phyloP scores from a whole-genome alignment of 257 asterid species.

The Nicotiana undulata region DNA sequence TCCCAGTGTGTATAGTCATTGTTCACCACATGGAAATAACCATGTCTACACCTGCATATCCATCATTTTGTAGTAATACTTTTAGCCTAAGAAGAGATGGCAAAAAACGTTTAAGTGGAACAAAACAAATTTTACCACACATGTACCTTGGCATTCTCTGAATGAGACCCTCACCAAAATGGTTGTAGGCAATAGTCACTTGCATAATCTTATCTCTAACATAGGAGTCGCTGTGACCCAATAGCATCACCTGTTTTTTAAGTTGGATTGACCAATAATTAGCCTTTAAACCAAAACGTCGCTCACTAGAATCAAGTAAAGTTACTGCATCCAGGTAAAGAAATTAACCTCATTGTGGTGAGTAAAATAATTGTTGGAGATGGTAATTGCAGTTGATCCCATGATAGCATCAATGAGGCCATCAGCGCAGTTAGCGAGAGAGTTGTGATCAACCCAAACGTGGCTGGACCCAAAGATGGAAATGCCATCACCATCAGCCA shows the following conservation, averaged over 20 bases:
- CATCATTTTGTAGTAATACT: background rate
- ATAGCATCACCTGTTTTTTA: constrained; percentile 37
- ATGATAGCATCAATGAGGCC: constrained; percentile 82
- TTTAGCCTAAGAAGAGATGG: background rate
- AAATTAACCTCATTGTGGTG: constrained; percentile 73
- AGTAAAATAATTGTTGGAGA: constrained; percentile 75
- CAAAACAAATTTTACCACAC: background rate
- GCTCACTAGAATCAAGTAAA: background rate
- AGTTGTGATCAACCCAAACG: constrained; percentile 82
- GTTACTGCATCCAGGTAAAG: background rate
- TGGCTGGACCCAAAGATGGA: constrained; percentile 72
- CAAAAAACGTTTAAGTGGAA: background rate
- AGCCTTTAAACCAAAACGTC: background rate
- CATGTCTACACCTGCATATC: constrained; percentile 76
- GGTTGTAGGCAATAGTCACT: constrained; percentile 53
- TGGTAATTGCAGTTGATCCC: constrained; percentile 89
- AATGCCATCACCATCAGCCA: constrained; percentile 89
- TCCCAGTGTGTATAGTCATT: constrained; percentile 90
- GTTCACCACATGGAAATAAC: constrained; percentile 89
- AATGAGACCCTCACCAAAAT: constrained; percentile 47
- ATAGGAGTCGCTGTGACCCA: constrained; percentile 45
- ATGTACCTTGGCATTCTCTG: constrained; percentile 56
- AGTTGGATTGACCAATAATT: background rate
- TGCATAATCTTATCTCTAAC: constrained; percentile 43
- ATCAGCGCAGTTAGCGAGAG: constrained; percentile 68